Evolutionary conservation across 257 asterid genomes (phyloP), one percentile per base, ranked within the genome.

Genomic region (Capsicum rhomboideum): DNA sequence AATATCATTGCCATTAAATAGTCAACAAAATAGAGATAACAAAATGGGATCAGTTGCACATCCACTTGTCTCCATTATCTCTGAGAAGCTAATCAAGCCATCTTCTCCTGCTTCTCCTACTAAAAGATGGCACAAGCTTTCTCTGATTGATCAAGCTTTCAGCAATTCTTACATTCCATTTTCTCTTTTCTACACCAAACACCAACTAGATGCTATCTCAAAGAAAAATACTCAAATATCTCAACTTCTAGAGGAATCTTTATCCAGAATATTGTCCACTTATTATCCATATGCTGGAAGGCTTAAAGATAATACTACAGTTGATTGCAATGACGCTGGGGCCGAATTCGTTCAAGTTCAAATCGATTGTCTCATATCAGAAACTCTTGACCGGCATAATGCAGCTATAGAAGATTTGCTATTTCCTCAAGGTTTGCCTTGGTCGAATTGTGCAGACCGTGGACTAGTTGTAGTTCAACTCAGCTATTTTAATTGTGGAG

Each of bases 281-380:
- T 84, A 64, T 83, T 79, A 79, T 49, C 84, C 84, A 10, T 80
- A 67, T 54, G 83, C 85, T 4, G 87, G 87, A 46, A 46, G 82
- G 23, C 68, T 80, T 13, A 26, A 11, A 7, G 77, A 80, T 61
- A 59, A 72, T 23, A 31, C 23, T 31, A 34, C 3, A 1, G 56
- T 85, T 14, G 82, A 81, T 55, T 85, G 87, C 17, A 81, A 81
- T 58, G 85, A 85, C 37, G 10, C 18, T 14, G 85, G 87, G 6
- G 79, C 37, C 1, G 75, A 82, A 13, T 37, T 80, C 23, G 4
- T 59, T 4, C 55, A 72, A 58, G 82, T 10, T 8, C 58, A 56
- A 56, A 59, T 85, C 16, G 29, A 46, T 10, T 61, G 49, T 9
- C 26, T 31, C 4, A 23, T 85, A 61, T 56, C 77, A 14, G 28